Evolutionary conservation across 129 eudicot species (phyloP), one percentile per base, ranked within the genome.

Genomic region (Solidago caesia): DNA sequence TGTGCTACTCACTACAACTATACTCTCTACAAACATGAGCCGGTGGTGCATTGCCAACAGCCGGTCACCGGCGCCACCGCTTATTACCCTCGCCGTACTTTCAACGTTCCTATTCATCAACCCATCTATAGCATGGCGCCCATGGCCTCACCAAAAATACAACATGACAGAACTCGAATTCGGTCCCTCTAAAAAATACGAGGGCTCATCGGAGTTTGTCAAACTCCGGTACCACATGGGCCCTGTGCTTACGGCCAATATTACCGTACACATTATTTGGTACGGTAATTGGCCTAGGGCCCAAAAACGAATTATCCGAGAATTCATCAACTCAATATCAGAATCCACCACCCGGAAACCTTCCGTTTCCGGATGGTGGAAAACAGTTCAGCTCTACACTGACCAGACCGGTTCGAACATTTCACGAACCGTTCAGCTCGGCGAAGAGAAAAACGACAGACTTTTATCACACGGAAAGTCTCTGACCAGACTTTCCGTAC

Each of bases 171-270:
- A 84, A 13, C 76, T 83, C 51, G 62, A 77, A 70, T 76, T 79
- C 81, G 87, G 88, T 2, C 56, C 81, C 56, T 94, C 91, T 5
- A 94, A 94, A 63, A 94, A 90, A 64, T 94, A 75, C 72, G 98
- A 94, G 72, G 98, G 98, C 67, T 90, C 98, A 4, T 94, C 98
- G 52, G 96, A 88, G 16, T 87, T 94, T 25, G 97, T 94, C 8
- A 77, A 88, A 27, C 77, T 94, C 72, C 74, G 79, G 68, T 94
- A 94, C 87, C 98, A 94, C 77, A 90, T 91, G 97, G 98, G 98
- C 62, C 98, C 98, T 0, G 97, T 94, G 56, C 91, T 94, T 33
- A 88, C 97, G 11, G 78, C 88, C 2, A 84, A 86, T 73, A 94
- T 94, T 59, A 90, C 96, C 77, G 89, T 88, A 52, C 89, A 94